A percentile compares a stretch with the other conserved stretches of the same genome.
Evolutionary conservation across 176 grass and related monocot genomes (phyloP).

Genomic region (Avena insularis): DNA sequence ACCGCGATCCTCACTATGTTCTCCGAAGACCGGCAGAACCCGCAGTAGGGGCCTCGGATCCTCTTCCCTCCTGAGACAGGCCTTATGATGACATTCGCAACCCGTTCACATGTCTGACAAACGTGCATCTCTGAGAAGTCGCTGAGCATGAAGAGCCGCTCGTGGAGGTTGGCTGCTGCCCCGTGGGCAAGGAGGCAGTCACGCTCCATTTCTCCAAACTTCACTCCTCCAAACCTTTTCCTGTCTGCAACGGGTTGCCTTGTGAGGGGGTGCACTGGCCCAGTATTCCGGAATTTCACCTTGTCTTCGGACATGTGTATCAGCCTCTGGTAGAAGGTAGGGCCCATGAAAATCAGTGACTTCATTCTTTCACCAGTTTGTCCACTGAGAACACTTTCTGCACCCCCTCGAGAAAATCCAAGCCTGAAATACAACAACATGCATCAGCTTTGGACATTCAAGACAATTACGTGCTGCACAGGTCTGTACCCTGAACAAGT

Average conservation of each 20-base stretch:
- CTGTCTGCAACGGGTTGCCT: slow-evolving; percentile 81
- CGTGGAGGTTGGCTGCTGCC: slow-evolving; percentile 82
- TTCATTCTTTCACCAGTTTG: slow-evolving; percentile 79
- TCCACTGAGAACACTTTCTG: slow-evolving; percentile 79
- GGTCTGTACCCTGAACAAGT: too few relatives aligned
- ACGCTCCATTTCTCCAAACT: slow-evolving; percentile 94
- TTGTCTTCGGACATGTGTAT: slow-evolving; percentile 95
- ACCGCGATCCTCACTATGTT: slow-evolving; percentile 75
- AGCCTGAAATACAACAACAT: slow-evolving; percentile 46
- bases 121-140: slow-evolving; percentile 82
- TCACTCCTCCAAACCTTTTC: slow-evolving; percentile 31
- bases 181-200: slow-evolving; percentile 91
- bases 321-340: slow-evolving; percentile 89
- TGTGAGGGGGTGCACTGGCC: slow-evolving; percentile 88
- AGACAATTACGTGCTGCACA: neutral
- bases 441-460: slow-evolving; percentile 5
- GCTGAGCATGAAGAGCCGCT: slow-evolving; percentile 84
- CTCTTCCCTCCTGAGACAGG: slow-evolving; percentile 57
- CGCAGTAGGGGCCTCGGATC: slow-evolving; percentile 75
- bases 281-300: slow-evolving; percentile 95
- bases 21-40: slow-evolving; percentile 70
- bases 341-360: slow-evolving; percentile 81
- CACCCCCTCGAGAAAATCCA: slow-evolving; percentile 80
- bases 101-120: slow-evolving; percentile 69
- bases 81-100: slow-evolving; percentile 78